These are phyloP conservation scores for Pelargonium australe DNA, from an alignment of 441 rosid species.

Conservation along the genomic window DNA sequence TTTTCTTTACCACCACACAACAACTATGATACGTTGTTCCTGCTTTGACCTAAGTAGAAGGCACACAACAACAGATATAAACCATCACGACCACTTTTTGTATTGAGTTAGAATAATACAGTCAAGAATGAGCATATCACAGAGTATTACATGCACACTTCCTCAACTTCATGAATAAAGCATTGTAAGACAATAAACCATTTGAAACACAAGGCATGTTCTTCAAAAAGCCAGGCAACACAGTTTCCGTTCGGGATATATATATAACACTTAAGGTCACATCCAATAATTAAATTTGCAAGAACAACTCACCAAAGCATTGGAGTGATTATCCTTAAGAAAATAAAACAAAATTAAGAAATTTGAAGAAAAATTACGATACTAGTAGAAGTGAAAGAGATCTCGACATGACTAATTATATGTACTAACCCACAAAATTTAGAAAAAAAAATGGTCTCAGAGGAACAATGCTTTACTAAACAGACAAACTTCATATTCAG, in stretches of 20 bases:
- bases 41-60: constrained; percentile 61
- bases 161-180: not conserved
- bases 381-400: no score
- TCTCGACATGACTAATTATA: no score
- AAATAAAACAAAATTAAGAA: no score
- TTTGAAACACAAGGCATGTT: not conserved
- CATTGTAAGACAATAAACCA: not conserved
- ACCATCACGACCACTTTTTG: constrained; percentile 9
- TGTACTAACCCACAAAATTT: no score
- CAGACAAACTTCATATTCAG: no score
- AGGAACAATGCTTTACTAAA: no score
- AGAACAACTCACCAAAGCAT: not conserved
- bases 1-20: constrained; percentile 72
- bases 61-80: constrained; percentile 12
- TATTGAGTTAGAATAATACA: not conserved
- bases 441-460: no score
- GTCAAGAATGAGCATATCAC: not conserved
- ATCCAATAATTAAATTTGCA: not conserved
- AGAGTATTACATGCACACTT: not conserved
- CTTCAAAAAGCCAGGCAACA: not conserved
- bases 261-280: not conserved
- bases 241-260: not conserved
- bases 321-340: no score
- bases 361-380: no score
- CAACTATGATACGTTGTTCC: constrained; percentile 75